Base-by-base conservation (phyloP, 495 filamentous ascomycete species). In the Talaromyces borbonicus region DNA sequence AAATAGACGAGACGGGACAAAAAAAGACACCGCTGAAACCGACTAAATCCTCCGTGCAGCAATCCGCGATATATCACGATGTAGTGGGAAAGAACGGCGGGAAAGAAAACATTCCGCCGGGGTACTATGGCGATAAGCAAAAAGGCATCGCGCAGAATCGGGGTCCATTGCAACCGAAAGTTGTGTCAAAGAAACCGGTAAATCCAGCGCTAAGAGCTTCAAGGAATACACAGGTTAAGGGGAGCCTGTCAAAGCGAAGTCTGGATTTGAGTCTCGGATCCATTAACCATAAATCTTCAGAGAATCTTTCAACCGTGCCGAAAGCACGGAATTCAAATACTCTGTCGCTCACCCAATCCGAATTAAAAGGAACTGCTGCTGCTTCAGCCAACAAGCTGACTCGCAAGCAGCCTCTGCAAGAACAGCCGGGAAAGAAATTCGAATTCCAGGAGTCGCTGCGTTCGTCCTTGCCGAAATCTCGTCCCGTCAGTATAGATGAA, bases 101-200 rank as follows among this genome's bases (percentile, higher is more conserved):
- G 26, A 75, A 75, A 29, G 71, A 73, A 45, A 75, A 72, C 14
- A 55, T 69, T 1, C 69, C 69, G 3, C 69, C 67, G 4, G 69
- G 67, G 1, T 38, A 46, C 27, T 4, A 37, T 19, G 8, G 56
- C 11, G 48, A 51, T 4, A 18, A 39, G 44, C 57, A 54, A 9
- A 48, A 50, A 22, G 16, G 11, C 5, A 4, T 25, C 9, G 5
- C 8, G 18, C n/a, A 25, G 4, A 24, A 46, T 7, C 5, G 61
- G 63, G 23, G 27, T 32, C 6, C 38, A 19, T 20, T 43, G 25
- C 15, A 7, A 31, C 4, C 36, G 27, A 6, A 60, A 56, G 22
- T 18, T 8, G 15, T 7, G 11, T 29, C 12, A 43, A 49, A 5
- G 40, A 31, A 24, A 19, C 20, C 24, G 4, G 22, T 33, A 12